Evolutionary conservation across 768 basidiomycete genomes (phyloP).

Genomic region (Lentinus tigrinus): DNA sequence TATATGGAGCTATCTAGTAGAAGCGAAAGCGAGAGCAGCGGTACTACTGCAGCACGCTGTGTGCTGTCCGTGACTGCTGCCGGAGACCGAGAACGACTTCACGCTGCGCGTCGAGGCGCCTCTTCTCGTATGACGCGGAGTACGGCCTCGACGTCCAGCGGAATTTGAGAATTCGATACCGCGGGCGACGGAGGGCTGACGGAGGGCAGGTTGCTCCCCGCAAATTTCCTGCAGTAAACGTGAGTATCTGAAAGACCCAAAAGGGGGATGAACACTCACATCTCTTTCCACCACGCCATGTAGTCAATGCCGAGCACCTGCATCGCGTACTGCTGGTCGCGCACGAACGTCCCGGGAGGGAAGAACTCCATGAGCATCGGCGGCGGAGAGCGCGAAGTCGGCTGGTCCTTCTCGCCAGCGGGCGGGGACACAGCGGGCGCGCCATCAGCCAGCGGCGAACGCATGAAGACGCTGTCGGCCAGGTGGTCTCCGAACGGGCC

Average conservation of each 20-base stretch:
- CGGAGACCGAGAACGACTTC: background rate
- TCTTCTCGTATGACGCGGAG: conserved; percentile 13
- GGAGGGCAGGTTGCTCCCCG: conserved; percentile 34
- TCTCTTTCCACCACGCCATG: conserved; percentile 53
- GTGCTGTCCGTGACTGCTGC: background rate
- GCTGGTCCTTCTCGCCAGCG: background rate
- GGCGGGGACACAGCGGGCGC: conserved; percentile 5
- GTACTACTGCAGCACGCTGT: too few species aligned
- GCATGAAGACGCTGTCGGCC: conserved; percentile 71
- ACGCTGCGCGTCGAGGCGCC: conserved; percentile 5
- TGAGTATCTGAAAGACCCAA: too few species aligned
- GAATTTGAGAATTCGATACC: background rate
- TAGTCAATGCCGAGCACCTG: conserved; percentile 54
- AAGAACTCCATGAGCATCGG: conserved; percentile 79
- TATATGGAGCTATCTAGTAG: background rate
- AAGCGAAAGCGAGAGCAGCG: background rate
- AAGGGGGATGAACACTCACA: too few species aligned
- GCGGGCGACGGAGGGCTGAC: conserved; percentile 23
- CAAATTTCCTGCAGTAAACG: conserved; percentile 35
- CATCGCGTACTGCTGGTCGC: conserved; percentile 60
- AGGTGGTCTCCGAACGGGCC: conserved; percentile 62
- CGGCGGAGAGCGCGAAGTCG: conserved; percentile 15
- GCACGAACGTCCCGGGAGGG: conserved; percentile 61
- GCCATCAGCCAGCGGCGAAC: conserved; percentile 39
- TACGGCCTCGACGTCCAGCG: conserved; percentile 17